Base-by-base conservation (phyloP, 768 basidiomycete species). In the Tephrocybe sp. region DNA sequence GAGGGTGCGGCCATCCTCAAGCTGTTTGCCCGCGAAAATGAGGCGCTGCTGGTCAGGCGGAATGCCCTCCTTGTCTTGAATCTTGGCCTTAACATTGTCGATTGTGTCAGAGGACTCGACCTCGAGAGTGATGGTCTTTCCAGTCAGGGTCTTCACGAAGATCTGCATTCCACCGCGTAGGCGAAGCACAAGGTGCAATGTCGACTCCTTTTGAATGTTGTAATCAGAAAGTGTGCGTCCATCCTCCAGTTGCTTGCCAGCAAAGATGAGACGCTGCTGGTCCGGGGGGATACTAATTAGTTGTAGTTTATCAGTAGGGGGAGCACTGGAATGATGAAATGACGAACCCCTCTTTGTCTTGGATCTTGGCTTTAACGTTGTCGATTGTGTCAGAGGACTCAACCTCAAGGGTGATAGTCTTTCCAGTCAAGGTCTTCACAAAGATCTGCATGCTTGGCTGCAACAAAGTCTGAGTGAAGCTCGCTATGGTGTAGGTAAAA, bases 61-160 rank as follows among this genome's bases (percentile, higher is more conserved):
- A 10, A 59, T 59, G 7, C 54, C 65, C 53, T 66, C 65, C 43
- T 66, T 66, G 54, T 66, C 57, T 54, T 60, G 59, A n/a, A 60
- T 60, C 54, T 60, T 60, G 54, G 59, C 51, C 26, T 60, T 60
- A 28, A 60, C 59, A 48, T 60, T 60, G 26, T 60, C 59, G 10
- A 60, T 60, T 15, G 59, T 60, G 14, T 60, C 59, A 8, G 59
- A 60, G 23, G 59, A 60, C 43, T 60, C 59, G 6, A 60, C 59
- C 54, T 60, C 59, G 9, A 60, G 51, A 20, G 59, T 60, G 17
- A 60, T 60, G 34, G 59, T 60, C 49, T 60, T 60, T 15, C 59
- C 65, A n/a, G 65, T 66, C 48, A 66, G 50, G 2, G 65, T 66
- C 62, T 66, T 66, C 36, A 66, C 67, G 42, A 68, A 69, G 7